These are phyloP conservation scores for Aspergillus panamensis DNA, from an alignment of 495 filamentous ascomycete genomes.

Conservation along the genomic window DNA sequence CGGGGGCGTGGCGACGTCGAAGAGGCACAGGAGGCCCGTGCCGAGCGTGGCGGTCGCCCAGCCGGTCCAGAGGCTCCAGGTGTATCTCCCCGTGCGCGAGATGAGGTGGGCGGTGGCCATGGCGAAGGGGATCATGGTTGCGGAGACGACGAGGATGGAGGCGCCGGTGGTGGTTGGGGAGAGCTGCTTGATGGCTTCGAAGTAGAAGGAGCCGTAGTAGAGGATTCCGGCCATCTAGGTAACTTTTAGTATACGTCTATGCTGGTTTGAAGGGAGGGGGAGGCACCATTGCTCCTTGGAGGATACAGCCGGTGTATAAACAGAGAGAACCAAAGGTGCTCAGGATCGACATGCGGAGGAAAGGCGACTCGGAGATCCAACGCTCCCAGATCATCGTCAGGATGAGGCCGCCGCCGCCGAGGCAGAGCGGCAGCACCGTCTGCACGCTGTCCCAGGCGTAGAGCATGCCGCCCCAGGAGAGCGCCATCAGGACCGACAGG, in stretches of 20 bases:
- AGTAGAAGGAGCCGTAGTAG: not conserved
- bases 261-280: not conserved
- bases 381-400: not conserved
- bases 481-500: not conserved
- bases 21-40: not conserved
- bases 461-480: not conserved
- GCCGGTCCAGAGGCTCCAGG: not conserved
- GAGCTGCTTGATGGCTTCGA: not conserved
- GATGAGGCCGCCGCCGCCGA: not conserved
- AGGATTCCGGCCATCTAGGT: not conserved
- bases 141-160: not conserved
- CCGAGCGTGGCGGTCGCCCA: not conserved
- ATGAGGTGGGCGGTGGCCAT: not conserved
- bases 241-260: not conserved
- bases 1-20: not conserved
- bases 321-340: not conserved
- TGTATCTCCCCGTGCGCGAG: not conserved
- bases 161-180: not conserved
- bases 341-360: not conserved
- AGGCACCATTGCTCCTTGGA: not conserved
- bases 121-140: not conserved
- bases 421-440: not conserved
- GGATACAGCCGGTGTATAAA: not conserved
- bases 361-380: not conserved
- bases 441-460: not conserved